Base-by-base conservation (phyloP, 108 stramenopile genomes). In the Cyclotella baltica region DNA sequence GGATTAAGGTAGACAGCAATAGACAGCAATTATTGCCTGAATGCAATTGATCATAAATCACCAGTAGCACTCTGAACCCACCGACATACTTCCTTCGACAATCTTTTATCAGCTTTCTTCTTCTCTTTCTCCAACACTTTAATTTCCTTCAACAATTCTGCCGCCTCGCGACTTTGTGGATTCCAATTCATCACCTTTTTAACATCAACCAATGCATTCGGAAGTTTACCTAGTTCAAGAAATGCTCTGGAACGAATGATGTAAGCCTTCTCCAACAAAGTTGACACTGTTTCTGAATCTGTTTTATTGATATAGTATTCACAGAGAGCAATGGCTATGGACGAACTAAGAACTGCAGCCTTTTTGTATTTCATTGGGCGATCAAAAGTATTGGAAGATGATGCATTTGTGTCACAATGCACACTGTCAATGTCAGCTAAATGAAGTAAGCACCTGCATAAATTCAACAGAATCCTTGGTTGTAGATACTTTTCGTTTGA, bases 41-140 rank as follows among this genome's bases (percentile, higher is more conserved):
- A n/a, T n/a, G n/a, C n/a, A n/a, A n/a, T 48, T 48, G 19, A 6
- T 43, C 40, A 43, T 43, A 43, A 43, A 43, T 43, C 55, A 4
- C 61, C 67, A 1, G 88, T 89, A 5, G 88, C 86, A 61, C 33
- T 76, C 40, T 89, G 75, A 33, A 92, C 86, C 88, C 86, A 87
- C 0, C 69, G 77, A 56, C 87, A 85, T 16, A 92, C 65, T 29
- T 86, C 85, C 28, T 78, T 87, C 35, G 85, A 89, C n/a, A 92
- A 55, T 37, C 81, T 85, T 68, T 87, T 88, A 52, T 92, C 83
- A 19, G 43, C 15, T 18, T 11, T 69, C 31, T 80, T 80, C 9
- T 31, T 55, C 23, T 50, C 34, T 3, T 29, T 37, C 27, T 80
- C 67, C 0, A 22, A 22, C 27, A 16, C 25, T 28, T 70, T 47